These are phyloP conservation scores for Neurospora intermedia DNA, from an alignment of 495 filamentous ascomycete genomes.

Conservation along the genomic window DNA sequence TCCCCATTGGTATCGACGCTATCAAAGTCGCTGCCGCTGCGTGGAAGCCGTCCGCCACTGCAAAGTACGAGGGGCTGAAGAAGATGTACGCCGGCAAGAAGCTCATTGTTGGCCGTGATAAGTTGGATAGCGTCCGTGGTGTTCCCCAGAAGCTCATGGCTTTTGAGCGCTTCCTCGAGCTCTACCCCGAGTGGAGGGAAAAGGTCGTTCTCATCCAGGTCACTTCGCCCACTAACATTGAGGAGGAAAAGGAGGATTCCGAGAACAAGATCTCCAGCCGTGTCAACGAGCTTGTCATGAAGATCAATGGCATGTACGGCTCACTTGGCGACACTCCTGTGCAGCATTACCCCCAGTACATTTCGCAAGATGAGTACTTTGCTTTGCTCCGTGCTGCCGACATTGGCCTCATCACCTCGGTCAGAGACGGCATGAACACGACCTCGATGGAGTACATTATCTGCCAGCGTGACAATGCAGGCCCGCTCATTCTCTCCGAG, in stretches of 20 bases:
- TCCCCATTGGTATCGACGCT: slow-evolving; percentile 84
- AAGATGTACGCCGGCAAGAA: slow-evolving; percentile 70
- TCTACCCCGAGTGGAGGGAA: slow-evolving; percentile 77
- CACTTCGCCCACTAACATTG: slow-evolving; percentile 72
- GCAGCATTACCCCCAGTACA: slow-evolving; percentile 85
- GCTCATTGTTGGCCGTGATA: slow-evolving; percentile 90
- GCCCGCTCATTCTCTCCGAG: slow-evolving; percentile 85
- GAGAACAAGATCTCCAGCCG: slow-evolving; percentile 68
- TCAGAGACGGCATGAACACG: slow-evolving; percentile 94
- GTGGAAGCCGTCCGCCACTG: slow-evolving; percentile 54
- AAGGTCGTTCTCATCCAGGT: slow-evolving; percentile 94
- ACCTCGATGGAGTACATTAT: slow-evolving; percentile 89
- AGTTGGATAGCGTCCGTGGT: slow-evolving; percentile 78
- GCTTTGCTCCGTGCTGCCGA: slow-evolving; percentile 78
- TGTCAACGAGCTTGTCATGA: slow-evolving; percentile 76
- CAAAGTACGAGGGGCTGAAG: slow-evolving; percentile 57
- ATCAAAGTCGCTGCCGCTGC: slow-evolving; percentile 57
- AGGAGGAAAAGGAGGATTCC: slow-evolving; percentile 59
- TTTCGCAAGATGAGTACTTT: slow-evolving; percentile 80
- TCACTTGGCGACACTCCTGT: slow-evolving; percentile 78
- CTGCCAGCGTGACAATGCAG: slow-evolving; percentile 73
- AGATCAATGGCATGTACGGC: slow-evolving; percentile 83
- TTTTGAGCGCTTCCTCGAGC: slow-evolving; percentile 80
- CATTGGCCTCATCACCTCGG: slow-evolving; percentile 82
- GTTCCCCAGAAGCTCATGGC: slow-evolving; percentile 89